Evolutionary conservation across 2,329 filamentous ascomycete species (phyloP).

Genomic region (Gnomoniopsis sp.): DNA sequence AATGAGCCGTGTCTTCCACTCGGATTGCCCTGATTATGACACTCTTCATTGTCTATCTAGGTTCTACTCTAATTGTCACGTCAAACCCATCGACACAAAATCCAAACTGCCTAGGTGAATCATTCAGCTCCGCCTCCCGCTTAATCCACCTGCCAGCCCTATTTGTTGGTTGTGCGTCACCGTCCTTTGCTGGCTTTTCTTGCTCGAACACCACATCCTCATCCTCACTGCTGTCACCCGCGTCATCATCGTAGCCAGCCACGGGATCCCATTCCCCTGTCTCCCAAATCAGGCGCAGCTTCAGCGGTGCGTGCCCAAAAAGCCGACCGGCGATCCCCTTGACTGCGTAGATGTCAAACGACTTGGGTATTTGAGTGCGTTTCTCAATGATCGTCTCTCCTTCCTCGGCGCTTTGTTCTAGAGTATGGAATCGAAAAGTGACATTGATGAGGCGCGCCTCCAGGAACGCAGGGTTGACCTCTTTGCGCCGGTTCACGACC

Average conservation of each 20-base stretch:
- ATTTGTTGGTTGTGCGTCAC: conserved; percentile 15
- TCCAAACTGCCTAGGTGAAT: conserved; percentile 77
- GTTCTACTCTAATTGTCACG: conserved; percentile 68
- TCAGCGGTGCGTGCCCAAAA: conserved; percentile 63
- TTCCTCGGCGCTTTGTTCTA: not conserved
- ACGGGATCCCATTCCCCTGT: conserved; percentile 88
- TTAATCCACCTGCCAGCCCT: conserved; percentile 63
- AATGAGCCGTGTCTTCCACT: not conserved
- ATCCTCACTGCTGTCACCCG: conserved; percentile 50
- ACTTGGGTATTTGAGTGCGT: conserved; percentile 62
- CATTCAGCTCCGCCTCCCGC: conserved; percentile 74
- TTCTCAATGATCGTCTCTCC: conserved; percentile 23
- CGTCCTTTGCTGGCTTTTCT: conserved; percentile 5
- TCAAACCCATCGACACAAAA: conserved; percentile 76
- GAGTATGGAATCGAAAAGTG: conserved; percentile 19
- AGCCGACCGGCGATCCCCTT: conserved; percentile 72
- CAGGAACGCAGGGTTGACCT: conserved; percentile 73
- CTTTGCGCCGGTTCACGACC: conserved; percentile 51
- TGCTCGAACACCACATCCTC: conserved; percentile 38
- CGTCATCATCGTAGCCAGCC: conserved; percentile 56
- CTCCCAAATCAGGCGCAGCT: conserved; percentile 74
- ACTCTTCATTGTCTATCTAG: conserved; percentile 25
- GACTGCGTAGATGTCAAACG: conserved; percentile 76
- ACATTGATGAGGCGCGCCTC: conserved; percentile 74
- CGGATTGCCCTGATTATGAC: not conserved